Percentiles rank a stretch among this genome's conserved stretches.
phyloP scores from a whole-genome alignment of 2,329 filamentous ascomycete species.

The Purpureocillium takamizusanense region DNA sequence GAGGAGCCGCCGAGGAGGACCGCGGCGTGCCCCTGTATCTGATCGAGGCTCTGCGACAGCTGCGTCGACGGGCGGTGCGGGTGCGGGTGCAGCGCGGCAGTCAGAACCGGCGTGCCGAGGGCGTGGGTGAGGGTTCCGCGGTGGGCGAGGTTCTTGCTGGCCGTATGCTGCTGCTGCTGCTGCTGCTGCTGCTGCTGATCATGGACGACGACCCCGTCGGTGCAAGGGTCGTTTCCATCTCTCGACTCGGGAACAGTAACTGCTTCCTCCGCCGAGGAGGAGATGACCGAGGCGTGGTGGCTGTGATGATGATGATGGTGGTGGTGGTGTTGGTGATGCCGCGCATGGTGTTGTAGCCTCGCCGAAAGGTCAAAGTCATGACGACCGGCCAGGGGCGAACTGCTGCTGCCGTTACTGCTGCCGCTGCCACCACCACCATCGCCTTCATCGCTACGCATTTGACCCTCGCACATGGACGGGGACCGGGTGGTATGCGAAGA shows the following conservation, averaged over 20 bases:
- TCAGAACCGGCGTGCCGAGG: neutral
- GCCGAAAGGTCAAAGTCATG: neutral
- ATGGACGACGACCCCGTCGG: too few species aligned
- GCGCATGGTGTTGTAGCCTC: neutral
- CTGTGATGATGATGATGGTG: too few species aligned
- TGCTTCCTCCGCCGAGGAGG: too few species aligned
- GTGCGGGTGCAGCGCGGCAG: neutral
- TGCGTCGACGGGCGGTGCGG: slow-evolving; percentile 5
- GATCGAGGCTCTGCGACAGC: slow-evolving; percentile 15
- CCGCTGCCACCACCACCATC: too few species aligned
- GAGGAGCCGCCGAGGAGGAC: slow-evolving; percentile 22
- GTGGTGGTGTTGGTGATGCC: neutral
- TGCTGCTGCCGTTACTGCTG: neutral
- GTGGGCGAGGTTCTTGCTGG: neutral
- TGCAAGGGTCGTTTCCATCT: too few species aligned
- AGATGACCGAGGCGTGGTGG: too few species aligned
- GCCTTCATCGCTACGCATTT: too few species aligned
- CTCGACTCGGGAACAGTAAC: too few species aligned
- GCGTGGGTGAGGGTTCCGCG: neutral
- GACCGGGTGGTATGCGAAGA: too few species aligned
- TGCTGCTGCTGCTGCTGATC: too few species aligned
- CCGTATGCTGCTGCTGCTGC: too few species aligned
- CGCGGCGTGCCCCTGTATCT: slow-evolving; percentile 17
- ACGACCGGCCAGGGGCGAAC: neutral
- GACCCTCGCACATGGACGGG: neutral